Evolutionary conservation across 257 asterid species (phyloP).

Genomic region (Plectranthus barbatus): DNA sequence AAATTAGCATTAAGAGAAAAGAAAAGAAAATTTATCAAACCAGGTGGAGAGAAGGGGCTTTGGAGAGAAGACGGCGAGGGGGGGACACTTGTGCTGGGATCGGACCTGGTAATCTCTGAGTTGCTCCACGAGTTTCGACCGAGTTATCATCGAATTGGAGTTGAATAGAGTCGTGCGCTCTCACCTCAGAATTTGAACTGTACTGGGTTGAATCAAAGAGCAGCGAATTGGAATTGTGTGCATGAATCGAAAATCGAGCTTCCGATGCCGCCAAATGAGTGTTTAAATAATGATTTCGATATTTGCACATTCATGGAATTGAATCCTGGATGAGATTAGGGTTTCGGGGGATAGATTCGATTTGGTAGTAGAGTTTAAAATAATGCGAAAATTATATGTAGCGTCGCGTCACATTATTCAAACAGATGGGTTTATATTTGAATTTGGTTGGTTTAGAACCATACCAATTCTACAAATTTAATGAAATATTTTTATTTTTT

Average conservation of each 20-base stretch:
- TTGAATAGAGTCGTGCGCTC: not conserved
- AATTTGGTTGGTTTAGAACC: not conserved
- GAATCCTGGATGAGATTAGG: not conserved
- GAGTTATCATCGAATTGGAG: constrained; percentile 61
- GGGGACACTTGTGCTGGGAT: constrained; percentile 73
- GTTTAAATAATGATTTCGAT: too few species aligned
- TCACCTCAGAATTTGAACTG: not conserved
- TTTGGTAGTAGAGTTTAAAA: not conserved
- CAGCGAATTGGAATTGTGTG: not conserved
- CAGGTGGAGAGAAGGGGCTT: constrained; percentile 59
- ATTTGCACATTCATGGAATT: not conserved
- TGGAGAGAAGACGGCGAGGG: constrained; percentile 68
- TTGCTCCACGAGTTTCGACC: constrained; percentile 82
- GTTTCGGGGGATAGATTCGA: not conserved
- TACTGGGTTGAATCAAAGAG: not conserved
- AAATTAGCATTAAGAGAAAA: not conserved
- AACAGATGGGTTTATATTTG: not conserved
- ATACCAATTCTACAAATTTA: not conserved
- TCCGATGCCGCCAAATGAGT: not conserved
- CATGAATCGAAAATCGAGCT: not conserved
- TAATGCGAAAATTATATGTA: too few species aligned
- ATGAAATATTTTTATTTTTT: too few species aligned
- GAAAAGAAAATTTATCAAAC: too few species aligned
- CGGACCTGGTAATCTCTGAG: constrained; percentile 92
- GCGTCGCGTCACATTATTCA: too few species aligned